Conservation (phyloP, 495 filamentous ascomycete genomes). For the Penicillium tannophilum region DNA sequence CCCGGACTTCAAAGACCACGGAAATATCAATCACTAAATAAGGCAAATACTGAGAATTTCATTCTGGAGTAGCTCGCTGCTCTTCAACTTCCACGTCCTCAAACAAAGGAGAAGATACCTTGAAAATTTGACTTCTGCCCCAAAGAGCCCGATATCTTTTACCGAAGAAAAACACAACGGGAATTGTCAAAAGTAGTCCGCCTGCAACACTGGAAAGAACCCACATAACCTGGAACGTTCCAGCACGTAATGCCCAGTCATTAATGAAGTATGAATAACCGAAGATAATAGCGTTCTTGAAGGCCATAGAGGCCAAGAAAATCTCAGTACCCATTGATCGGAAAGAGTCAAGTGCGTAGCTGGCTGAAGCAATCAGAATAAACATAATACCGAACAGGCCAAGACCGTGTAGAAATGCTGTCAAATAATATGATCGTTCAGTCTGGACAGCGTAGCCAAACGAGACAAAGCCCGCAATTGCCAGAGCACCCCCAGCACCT, state of each 20-base stretch:
- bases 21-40: too few relatives aligned
- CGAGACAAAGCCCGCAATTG: background rate
- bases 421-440: background rate
- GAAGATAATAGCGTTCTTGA: background rate
- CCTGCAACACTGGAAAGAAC: background rate
- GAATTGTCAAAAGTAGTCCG: background rate
- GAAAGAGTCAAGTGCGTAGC: background rate
- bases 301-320: background rate
- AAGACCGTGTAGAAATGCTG: background rate
- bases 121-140: background rate
- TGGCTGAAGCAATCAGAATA: background rate
- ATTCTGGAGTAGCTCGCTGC: too few relatives aligned
- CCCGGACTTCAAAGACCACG: too few relatives aligned
- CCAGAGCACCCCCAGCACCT: background rate
- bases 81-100: too few relatives aligned
- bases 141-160: background rate
- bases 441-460: background rate
- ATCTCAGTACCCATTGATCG: background rate
- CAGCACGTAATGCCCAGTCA: background rate
- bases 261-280: background rate
- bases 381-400: background rate
- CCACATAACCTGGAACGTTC: background rate
- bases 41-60: too few relatives aligned
- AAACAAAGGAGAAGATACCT: too few relatives aligned
- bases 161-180: background rate